Evolutionary conservation across 225 moss, liverwort and hornwort genomes (phyloP).

Genomic region (Thuidium tamariscinum): DNA sequence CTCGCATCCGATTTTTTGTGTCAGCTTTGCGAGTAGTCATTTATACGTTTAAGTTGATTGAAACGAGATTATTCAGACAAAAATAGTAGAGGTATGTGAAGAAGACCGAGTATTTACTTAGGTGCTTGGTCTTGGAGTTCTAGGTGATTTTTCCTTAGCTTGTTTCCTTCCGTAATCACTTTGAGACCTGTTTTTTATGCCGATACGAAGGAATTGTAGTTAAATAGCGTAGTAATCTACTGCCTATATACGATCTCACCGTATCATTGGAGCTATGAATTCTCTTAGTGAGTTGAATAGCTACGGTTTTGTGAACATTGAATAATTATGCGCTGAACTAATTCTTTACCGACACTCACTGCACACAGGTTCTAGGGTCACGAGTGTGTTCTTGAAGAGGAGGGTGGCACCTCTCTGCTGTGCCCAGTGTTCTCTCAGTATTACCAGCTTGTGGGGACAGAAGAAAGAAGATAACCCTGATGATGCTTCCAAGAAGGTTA

Average conservation of each 20-base stretch:
- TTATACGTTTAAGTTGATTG: background rate
- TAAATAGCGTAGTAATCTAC: background rate
- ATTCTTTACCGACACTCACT: background rate
- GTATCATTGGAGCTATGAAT: background rate
- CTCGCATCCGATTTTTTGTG: background rate
- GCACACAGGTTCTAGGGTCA: slow-evolving; percentile 30
- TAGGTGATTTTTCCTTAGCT: background rate
- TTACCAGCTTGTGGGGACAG: slow-evolving; percentile 55
- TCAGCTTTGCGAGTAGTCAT: background rate
- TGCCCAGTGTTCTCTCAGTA: slow-evolving; percentile 24
- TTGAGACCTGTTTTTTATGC: background rate
- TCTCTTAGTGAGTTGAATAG: background rate
- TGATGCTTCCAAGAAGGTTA: slow-evolving; percentile 40
- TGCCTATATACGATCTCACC: background rate
- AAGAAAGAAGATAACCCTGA: slow-evolving; percentile 52
- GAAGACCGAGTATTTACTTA: background rate
- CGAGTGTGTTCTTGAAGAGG: slow-evolving; percentile 22
- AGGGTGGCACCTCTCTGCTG: slow-evolving; percentile 5
- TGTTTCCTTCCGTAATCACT: background rate
- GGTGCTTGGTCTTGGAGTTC: background rate
- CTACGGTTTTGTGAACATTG: background rate
- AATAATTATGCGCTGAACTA: background rate
- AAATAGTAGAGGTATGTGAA: background rate
- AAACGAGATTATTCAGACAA: background rate
- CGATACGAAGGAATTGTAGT: background rate